These are phyloP conservation scores for Melanopsichium pennsylvanicum DNA, from an alignment of 1,284 basidiomycete species.

Conservation along the genomic window DNA sequence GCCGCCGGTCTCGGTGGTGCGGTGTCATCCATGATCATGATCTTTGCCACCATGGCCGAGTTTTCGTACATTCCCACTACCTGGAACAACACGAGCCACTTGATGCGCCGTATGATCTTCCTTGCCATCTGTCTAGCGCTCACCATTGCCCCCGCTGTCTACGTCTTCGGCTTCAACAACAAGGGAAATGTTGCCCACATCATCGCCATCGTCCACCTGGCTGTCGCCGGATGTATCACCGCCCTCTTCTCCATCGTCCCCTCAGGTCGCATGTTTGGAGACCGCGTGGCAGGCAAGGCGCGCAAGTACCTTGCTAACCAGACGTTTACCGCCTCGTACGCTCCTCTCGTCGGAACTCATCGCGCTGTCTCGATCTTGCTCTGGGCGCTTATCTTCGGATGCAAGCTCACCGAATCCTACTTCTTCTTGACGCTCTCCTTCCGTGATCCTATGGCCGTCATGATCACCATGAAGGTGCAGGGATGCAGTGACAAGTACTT, in stretches of 20 bases:
- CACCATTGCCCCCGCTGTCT: constrained; percentile 62
- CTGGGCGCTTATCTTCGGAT: constrained; percentile 64
- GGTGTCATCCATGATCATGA: constrained; percentile 63
- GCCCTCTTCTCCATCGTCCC: constrained; percentile 63
- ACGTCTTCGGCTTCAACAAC: constrained; percentile 62
- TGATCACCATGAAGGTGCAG: constrained; percentile 63
- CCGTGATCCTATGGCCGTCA: constrained; percentile 64
- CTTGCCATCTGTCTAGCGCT: constrained; percentile 61
- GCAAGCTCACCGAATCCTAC: constrained; percentile 66
- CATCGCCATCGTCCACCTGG: constrained; percentile 58
- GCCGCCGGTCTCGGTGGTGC: constrained; percentile 64
- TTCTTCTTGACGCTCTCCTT: constrained; percentile 66
- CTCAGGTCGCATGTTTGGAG: constrained; percentile 64
- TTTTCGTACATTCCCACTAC: constrained; percentile 64
- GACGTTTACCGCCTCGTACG: constrained; percentile 65
- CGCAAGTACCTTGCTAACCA: constrained; percentile 66
- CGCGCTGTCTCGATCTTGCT: constrained; percentile 61
- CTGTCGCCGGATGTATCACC: constrained; percentile 57
- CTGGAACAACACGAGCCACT: constrained; percentile 66
- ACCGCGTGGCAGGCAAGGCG: constrained; percentile 64
- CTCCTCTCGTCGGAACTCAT: constrained; percentile 54
- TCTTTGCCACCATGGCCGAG: constrained; percentile 63
- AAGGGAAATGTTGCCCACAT: constrained; percentile 52
- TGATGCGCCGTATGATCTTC: constrained; percentile 62
- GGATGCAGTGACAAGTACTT: constrained; percentile 65